These are phyloP conservation scores for Pseudocercospora macadamiae DNA, from an alignment of 2,329 filamentous ascomycete species.

Conservation along the genomic window DNA sequence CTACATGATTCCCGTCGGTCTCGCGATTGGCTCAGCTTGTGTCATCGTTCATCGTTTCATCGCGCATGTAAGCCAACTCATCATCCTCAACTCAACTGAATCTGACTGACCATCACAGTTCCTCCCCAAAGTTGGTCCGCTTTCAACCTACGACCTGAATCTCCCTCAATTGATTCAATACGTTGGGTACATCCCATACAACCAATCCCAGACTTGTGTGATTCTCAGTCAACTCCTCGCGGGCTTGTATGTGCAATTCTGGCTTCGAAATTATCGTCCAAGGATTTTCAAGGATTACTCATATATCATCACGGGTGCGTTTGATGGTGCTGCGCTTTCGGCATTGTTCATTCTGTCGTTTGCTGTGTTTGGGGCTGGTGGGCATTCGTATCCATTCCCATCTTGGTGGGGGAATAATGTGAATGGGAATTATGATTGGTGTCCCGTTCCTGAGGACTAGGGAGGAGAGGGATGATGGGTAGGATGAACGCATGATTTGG, in stretches of 20 bases:
- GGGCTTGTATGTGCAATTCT: constrained; percentile 57
- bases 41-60: constrained; percentile 50
- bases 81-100: neutral
- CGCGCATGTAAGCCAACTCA: constrained; percentile 31
- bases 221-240: constrained; percentile 48
- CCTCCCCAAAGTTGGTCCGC: constrained; percentile 48
- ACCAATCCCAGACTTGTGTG: constrained; percentile 59
- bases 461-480: neutral
- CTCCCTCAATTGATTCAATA: constrained; percentile 59
- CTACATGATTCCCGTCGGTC: constrained; percentile 42
- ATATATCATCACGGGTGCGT: constrained; percentile 57
- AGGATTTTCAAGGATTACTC: constrained; percentile 58
- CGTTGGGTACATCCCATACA: constrained; percentile 59
- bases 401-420: constrained; percentile 60
- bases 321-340: constrained; percentile 55
- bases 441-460: constrained; percentile 37
- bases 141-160: constrained; percentile 48
- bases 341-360: constrained; percentile 59
- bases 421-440: constrained; percentile 54
- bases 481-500: neutral
- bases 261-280: constrained; percentile 57
- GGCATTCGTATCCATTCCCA: constrained; percentile 49
- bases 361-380: constrained; percentile 54
- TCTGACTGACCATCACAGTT: constrained; percentile 42
- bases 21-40: constrained; percentile 52